phyloP scores from a whole-genome alignment of 495 filamentous ascomycete species.

The Tuber calosporum region DNA sequence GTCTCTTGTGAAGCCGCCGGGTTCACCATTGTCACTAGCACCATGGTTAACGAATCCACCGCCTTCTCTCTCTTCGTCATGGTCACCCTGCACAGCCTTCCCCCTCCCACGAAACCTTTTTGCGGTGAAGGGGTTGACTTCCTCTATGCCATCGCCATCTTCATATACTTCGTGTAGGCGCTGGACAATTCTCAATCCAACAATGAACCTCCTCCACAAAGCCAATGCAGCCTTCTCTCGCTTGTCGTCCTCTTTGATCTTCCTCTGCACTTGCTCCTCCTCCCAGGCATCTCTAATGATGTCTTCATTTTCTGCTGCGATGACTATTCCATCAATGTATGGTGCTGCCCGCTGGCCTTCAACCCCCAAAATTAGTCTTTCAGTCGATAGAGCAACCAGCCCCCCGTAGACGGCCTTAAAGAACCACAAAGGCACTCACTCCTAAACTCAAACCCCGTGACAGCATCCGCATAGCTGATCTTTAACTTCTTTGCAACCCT shows the following conservation, averaged over 20 bases:
- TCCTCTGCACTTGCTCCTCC: conserved; percentile 70
- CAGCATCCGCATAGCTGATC: conserved; percentile 89
- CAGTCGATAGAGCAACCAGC: neutral
- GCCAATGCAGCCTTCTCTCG: conserved; percentile 63
- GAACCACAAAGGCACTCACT: conserved; percentile 13
- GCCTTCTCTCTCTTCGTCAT: conserved; percentile 9
- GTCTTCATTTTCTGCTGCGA: conserved; percentile 71
- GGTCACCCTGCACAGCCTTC: conserved; percentile 1
- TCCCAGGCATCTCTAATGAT: conserved; percentile 72
- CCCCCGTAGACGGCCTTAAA: neutral
- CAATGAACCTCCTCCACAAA: conserved; percentile 79
- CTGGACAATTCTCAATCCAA: conserved; percentile 74
- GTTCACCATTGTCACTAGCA: conserved; percentile 31
- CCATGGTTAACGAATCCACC: conserved; percentile 50
- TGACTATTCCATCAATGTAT: conserved; percentile 80
- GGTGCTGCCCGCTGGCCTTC: conserved; percentile 86
- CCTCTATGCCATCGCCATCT: conserved; percentile 28
- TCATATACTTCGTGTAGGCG: conserved; percentile 75
- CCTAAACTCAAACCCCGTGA: conserved; percentile 87
- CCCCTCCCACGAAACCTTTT: conserved; percentile 10
- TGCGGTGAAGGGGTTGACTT: conserved; percentile 47
- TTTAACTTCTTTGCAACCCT: conserved; percentile 73
- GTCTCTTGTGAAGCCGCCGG: conserved; percentile 17
- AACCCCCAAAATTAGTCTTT: conserved; percentile 10
- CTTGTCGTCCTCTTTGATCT: conserved; percentile 73